phyloP scores from a whole-genome alignment of 345 rosid genomes.

The Lumnitzera littorea region DNA sequence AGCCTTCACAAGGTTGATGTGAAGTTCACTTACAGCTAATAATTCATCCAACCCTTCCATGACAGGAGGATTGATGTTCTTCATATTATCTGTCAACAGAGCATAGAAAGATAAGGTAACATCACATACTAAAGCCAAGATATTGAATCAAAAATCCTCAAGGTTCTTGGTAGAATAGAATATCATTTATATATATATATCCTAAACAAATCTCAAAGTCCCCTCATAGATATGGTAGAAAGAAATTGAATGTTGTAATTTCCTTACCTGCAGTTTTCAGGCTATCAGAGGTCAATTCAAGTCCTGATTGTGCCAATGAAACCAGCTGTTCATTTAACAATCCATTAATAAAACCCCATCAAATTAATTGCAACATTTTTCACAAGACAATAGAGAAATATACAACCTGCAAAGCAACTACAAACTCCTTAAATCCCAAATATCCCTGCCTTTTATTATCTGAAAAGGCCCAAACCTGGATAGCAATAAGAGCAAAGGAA shows the following conservation, averaged over 20 bases:
- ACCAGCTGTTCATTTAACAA: constrained; percentile 36
- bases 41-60: constrained; percentile 59
- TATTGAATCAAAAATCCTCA: too few species aligned
- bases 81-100: constrained; percentile 29
- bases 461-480: constrained; percentile 82
- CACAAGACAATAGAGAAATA: not conserved
- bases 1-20: not conserved
- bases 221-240: too few species aligned
- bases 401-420: constrained; percentile 75
- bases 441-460: constrained; percentile 85
- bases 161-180: too few species aligned
- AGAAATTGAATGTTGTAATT: not conserved
- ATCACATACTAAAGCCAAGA: too few species aligned
- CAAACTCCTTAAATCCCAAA: constrained; percentile 64
- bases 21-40: constrained; percentile 24
- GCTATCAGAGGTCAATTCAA: constrained; percentile 46
- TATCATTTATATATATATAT: too few species aligned
- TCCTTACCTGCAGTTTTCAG: constrained; percentile 46
- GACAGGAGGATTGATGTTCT: constrained; percentile 45
- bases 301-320: constrained; percentile 79
- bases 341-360: not conserved
- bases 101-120: not conserved
- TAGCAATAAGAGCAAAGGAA: not conserved
- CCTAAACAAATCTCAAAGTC: too few species aligned
- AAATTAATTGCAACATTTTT: not conserved